Evolutionary conservation across 2,329 filamentous ascomycete genomes (phyloP), one percentile per base, ranked within the genome.

Genomic region (Colletotrichum truncatum): DNA sequence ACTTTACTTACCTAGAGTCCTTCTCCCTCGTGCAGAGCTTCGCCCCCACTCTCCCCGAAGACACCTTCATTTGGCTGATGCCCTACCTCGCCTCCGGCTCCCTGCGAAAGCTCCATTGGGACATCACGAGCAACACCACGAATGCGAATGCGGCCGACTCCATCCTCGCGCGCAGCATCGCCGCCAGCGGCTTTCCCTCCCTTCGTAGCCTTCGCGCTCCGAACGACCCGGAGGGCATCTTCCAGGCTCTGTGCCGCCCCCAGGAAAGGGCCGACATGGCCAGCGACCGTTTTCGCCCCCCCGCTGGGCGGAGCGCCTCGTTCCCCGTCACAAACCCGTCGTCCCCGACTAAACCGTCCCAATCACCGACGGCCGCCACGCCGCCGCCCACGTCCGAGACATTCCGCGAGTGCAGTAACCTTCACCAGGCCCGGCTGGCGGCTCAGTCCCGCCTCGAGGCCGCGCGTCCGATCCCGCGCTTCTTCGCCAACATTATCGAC

Each of bases 181-280:
- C 77, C 5, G 83, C 85, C 1, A 79, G 80, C 4, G 88, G 87
- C 0, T 92, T 94, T 71, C 91, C 92, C 0, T 74, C 78, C 0
- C 82, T 94, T 9, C 80, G 79, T 9, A 79, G 73, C 2, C 77
- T 94, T 16, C 87, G 91, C 57, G 82, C 87, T 0, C 92, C 91
- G 1, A 87, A 87, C 62, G 92, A 94, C 68, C 85, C 90, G 1
- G 86, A 92, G 5, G 92, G 91, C 25, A 70, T 86, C 7, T 87
- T 94, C 67, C 92, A 94, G 76, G 78, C 81, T 1, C 82, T 93
- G 1, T 94, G 92, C 75, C 85, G 84, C 43, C 91, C 91, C 1
- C 78, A 84, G 4, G 85, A 85, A 28, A 81, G 82, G 28, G 80
- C 87, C 18, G 83, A 88, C 39, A 77, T 85, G 21, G 80, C 84